Evolutionary conservation across 2,329 filamentous ascomycete genomes (phyloP), one percentile per base, ranked within the genome.

Genomic region (Colletotrichum higginsianum): DNA sequence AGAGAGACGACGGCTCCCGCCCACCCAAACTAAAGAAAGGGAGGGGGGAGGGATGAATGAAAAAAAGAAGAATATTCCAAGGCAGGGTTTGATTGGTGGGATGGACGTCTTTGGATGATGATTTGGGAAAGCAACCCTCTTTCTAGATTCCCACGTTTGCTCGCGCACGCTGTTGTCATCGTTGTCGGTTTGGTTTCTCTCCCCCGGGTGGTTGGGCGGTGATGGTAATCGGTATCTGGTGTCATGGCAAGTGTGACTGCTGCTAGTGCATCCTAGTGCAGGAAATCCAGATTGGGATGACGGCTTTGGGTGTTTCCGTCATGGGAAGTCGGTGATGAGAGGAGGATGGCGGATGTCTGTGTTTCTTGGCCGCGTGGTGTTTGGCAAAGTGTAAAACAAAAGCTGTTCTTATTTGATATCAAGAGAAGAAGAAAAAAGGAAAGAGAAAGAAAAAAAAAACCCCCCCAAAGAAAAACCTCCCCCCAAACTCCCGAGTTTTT

Each of bases 71-170:
- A 30, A 30, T 1, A 30, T 30, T 5, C 30, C 30, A 0, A 9
- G 30, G 30, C 30, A 8, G 30, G 8, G 8, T 35, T 35, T 2
- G 8, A 9, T 35, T 35, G 30, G 30, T 35, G 47, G 49, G 46
- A 50, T 61, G 18, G 42, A 56, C 15, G 61, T n/a, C 46, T 61
- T 13, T 49, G 18, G 55, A 13, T 11, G 38, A 42, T 23, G 42
- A 58, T 16, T 50, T 55, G 23, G 16, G 52, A 49, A 71, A 52
- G 30, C 35, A 44, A 35, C 8, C 30, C 30, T 35, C 30, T 35
- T 8, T 49, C 55, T 71, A 71, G 64, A 71, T 71, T 63, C 35
- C 57, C 18, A 53, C 42, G 12, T 50, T 62, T 44, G 68, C 68
- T 68, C 68, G 49, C 64, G 64, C 68, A 58, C 55, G n/a, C 30